Percentiles rank a stretch among this genome's conserved stretches.
Conservation (phyloP, 768 basidiomycete species). For the Crucibulum laeve region DNA sequence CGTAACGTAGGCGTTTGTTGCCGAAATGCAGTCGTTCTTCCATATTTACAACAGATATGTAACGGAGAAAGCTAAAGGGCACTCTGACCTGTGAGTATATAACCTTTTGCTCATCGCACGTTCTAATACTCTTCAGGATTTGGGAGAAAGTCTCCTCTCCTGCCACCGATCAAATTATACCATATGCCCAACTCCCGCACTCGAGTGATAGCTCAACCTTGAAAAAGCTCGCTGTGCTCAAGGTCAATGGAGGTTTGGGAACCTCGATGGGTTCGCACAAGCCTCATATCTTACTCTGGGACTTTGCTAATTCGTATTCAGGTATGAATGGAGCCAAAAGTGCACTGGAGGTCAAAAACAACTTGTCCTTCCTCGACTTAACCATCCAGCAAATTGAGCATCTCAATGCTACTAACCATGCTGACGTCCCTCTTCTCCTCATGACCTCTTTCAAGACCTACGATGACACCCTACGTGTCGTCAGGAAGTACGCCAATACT, state of each 20-base stretch:
- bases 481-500: slow-evolving; percentile 83
- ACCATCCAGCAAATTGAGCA: slow-evolving; percentile 84
- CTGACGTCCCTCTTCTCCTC: slow-evolving; percentile 83
- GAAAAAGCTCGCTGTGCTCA: slow-evolving; percentile 92
- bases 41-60: slow-evolving; percentile 79
- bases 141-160: slow-evolving; percentile 74
- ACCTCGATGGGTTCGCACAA: slow-evolving; percentile 72
- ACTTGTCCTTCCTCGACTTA: slow-evolving; percentile 86
- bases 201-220: slow-evolving; percentile 60
- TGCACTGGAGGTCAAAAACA: slow-evolving; percentile 83
- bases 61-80: slow-evolving; percentile 59
- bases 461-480: slow-evolving; percentile 81
- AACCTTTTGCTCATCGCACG: slow-evolving; percentile 60
- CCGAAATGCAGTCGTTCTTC: slow-evolving; percentile 85
- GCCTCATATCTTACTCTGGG: slow-evolving; percentile 14
- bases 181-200: slow-evolving; percentile 57
- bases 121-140: slow-evolving; percentile 34
- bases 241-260: slow-evolving; percentile 91
- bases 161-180: slow-evolving; percentile 63
- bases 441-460: slow-evolving; percentile 96
- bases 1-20: slow-evolving; percentile 52
- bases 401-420: slow-evolving; percentile 65
- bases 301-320: slow-evolving; percentile 34
- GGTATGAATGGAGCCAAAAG: slow-evolving; percentile 74
- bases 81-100: slow-evolving; percentile 60